These are phyloP conservation scores for Rhinocladiella similis DNA, from an alignment of 2,329 filamentous ascomycete genomes.

Conservation along the genomic window DNA sequence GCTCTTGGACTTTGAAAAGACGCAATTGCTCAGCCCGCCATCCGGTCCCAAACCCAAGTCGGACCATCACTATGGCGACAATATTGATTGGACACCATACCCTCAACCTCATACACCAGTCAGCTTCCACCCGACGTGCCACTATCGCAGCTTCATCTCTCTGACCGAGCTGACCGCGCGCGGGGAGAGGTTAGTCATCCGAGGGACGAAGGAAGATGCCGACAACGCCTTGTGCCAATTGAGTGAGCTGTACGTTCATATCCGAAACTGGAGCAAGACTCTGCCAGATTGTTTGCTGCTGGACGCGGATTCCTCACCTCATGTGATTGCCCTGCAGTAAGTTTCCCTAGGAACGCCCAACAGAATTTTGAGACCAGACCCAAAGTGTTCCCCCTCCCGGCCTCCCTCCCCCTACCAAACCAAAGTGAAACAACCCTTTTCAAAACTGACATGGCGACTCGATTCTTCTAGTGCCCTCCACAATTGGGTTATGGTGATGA, in stretches of 20 bases:
- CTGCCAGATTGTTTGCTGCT: conserved; percentile 31
- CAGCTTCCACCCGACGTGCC: conserved; percentile 31
- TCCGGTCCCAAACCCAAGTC: conserved; percentile 16
- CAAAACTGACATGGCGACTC: no score
- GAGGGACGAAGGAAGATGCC: conserved; percentile 8
- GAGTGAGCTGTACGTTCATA: conserved; percentile 24
- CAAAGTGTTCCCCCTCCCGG: no score
- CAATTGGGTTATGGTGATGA: conserved; percentile 30
- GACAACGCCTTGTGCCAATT: conserved; percentile 14
- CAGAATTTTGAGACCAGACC: neutral
- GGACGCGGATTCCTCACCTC: conserved; percentile 28
- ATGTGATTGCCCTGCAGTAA: conserved; percentile 33
- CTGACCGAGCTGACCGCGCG: conserved; percentile 13
- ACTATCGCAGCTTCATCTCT: conserved; percentile 29
- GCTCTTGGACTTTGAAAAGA: conserved; percentile 23
- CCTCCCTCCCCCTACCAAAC: neutral
- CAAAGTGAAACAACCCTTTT: no score
- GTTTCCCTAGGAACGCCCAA: conserved; percentile 8
- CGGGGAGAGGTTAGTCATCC: conserved; percentile 17
- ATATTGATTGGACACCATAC: conserved; percentile 32
- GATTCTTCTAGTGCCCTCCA: conserved; percentile 14
- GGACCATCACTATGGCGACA: conserved; percentile 21
- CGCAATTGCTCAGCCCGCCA: conserved; percentile 21
- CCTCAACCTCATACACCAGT: conserved; percentile 25
- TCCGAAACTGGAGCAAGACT: conserved; percentile 31